These are phyloP conservation scores for Saccharomycopsis fodiens DNA, from an alignment of 805 yeast species.

Conservation along the genomic window DNA sequence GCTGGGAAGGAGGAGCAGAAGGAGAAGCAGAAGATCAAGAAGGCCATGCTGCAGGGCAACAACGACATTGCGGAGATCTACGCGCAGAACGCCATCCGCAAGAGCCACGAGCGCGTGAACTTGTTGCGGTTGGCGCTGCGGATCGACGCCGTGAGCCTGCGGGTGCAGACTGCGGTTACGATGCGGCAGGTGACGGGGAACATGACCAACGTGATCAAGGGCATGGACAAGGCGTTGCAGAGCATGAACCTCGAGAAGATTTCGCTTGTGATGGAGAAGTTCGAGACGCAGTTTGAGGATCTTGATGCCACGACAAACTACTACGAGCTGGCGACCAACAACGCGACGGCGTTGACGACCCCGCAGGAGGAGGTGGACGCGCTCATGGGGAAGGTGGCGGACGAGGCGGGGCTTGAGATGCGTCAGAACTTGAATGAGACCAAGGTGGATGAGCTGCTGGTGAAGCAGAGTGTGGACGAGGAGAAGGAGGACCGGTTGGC, in stretches of 20 bases:
- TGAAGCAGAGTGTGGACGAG: slow-evolving; percentile 39
- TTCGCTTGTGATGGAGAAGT: slow-evolving; percentile 93
- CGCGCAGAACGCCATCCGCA: slow-evolving; percentile 94
- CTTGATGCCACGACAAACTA: slow-evolving; percentile 89
- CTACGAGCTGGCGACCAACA: slow-evolving; percentile 84
- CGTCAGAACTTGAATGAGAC: slow-evolving; percentile 74
- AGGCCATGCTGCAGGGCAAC: slow-evolving; percentile 78
- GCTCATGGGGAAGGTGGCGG: slow-evolving; percentile 86
- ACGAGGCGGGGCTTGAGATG: slow-evolving; percentile 93
- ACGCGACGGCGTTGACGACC: slow-evolving; percentile 79
- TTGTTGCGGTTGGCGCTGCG: slow-evolving; percentile 76
- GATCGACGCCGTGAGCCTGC: slow-evolving; percentile 90
- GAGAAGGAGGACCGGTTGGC: slow-evolving; percentile 85
- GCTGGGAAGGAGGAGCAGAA: slow-evolving; percentile 85
- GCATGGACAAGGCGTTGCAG: slow-evolving; percentile 94
- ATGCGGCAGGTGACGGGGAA: slow-evolving; percentile 93
- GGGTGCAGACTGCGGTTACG: slow-evolving; percentile 97
- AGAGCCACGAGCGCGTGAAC: slow-evolving; percentile 78
- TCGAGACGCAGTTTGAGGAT: slow-evolving; percentile 93
- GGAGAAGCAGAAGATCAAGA: slow-evolving; percentile 84
- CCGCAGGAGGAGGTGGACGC: slow-evolving; percentile 95
- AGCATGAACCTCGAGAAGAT: slow-evolving; percentile 93
- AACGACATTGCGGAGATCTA: slow-evolving; percentile 89
- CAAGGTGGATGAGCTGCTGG: slow-evolving; percentile 38
- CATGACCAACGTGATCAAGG: slow-evolving; percentile 87